Percentiles rank a stretch among this genome's conserved stretches.
phyloP scores from a whole-genome alignment of 192 early-diverging fungal species.

The Podila minutissima region DNA sequence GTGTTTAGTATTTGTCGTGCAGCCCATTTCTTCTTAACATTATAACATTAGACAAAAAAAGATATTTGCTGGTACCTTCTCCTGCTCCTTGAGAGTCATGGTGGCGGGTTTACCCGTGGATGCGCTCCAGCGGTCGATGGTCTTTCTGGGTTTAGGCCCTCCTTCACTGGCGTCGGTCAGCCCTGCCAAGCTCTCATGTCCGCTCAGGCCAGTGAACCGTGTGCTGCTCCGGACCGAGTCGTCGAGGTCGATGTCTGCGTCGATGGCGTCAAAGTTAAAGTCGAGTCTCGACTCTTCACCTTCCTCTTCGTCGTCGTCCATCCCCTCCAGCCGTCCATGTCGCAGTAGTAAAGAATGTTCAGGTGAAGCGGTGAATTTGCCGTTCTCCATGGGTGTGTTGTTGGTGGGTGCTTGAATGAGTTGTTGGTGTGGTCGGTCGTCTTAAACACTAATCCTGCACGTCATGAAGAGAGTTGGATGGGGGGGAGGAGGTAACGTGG shows the following conservation, averaged over 20 bases:
- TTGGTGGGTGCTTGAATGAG: not conserved
- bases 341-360: slow-evolving; percentile 31
- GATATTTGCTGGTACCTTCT: slow-evolving; percentile 40
- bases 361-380: slow-evolving; percentile 30
- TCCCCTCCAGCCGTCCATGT: slow-evolving; percentile 16
- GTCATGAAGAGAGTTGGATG: no score
- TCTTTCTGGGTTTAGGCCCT: slow-evolving; percentile 5
- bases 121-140: slow-evolving; percentile 37
- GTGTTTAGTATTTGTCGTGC: no score
- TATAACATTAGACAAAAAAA: not conserved
- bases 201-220: slow-evolving; percentile 3
- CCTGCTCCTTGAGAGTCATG: slow-evolving; percentile 63
- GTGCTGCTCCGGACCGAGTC: slow-evolving; percentile 31
- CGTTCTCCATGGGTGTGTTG: slow-evolving; percentile 29
- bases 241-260: slow-evolving; percentile 45
- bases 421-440: not conserved
- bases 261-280: slow-evolving; percentile 38
- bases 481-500: not conserved
- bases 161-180: slow-evolving; percentile 15
- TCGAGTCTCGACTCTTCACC: slow-evolving; percentile 44
- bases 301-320: slow-evolving; percentile 38
- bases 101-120: slow-evolving; percentile 32
- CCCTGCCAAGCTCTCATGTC: slow-evolving; percentile 14
- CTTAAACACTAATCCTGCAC: no score
- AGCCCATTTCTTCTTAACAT: no score